Evolutionary conservation across 768 basidiomycete species (phyloP).

Genomic region (Tulasnella sp.): DNA sequence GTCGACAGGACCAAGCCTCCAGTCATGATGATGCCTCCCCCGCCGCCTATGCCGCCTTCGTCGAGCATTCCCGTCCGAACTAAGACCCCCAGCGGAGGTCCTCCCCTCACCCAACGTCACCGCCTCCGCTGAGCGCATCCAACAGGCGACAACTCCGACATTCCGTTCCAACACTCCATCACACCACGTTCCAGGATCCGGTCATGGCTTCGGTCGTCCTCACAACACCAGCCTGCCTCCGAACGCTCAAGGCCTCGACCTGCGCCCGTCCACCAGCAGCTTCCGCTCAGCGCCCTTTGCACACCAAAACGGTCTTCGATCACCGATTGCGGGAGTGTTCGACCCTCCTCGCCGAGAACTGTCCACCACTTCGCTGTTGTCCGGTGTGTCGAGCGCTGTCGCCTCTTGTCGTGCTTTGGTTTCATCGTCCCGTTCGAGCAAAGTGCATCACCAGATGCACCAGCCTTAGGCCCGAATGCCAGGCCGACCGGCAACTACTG

Average conservation of each 20-base stretch:
- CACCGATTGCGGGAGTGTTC: constrained; percentile 30
- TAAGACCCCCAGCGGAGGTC: constrained; percentile 53
- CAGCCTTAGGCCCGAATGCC: constrained; percentile 34
- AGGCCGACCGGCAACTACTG: neutral
- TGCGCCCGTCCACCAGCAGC: constrained; percentile 75
- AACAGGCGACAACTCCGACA: constrained; percentile 86
- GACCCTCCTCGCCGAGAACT: constrained; percentile 48
- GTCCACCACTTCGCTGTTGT: constrained; percentile 70
- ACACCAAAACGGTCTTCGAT: constrained; percentile 46
- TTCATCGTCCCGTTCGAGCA: constrained; percentile 56
- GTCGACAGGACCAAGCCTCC: constrained; percentile 83
- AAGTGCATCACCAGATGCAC: constrained; percentile 39
- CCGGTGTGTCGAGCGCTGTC: constrained; percentile 60
- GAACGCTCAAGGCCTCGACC: constrained; percentile 52
- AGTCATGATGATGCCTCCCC: constrained; percentile 81
- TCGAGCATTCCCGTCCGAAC: constrained; percentile 60
- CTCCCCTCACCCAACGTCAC: constrained; percentile 91
- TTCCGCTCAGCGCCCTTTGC: constrained; percentile 72
- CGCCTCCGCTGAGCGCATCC: constrained; percentile 89
- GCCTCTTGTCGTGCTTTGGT: constrained; percentile 79
- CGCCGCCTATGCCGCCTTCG: constrained; percentile 80
- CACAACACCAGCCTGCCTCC: constrained; percentile 81
- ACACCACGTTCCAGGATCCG: constrained; percentile 27
- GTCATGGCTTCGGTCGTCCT: constrained; percentile 49
- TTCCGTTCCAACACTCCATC: constrained; percentile 48